These are phyloP conservation scores for Solanum commersonii DNA, from an alignment of 257 asterid genomes.

Conservation along the genomic window DNA sequence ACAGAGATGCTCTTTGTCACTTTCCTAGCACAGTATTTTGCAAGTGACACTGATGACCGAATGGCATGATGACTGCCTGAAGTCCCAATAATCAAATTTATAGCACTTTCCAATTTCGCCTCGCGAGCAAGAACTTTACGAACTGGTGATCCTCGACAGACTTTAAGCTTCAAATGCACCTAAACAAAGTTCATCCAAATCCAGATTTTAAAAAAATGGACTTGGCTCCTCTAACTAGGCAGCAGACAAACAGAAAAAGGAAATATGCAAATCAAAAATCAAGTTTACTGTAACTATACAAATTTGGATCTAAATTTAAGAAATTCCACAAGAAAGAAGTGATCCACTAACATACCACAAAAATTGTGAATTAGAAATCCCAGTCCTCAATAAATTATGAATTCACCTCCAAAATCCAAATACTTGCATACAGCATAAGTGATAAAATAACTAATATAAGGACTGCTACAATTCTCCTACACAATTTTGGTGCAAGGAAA, in stretches of 20 bases:
- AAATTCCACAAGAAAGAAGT: not conserved
- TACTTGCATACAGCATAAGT: not conserved
- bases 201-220: not conserved
- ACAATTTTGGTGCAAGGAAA: not conserved
- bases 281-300: not conserved
- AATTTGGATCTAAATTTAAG: not conserved
- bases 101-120: slow-evolving; percentile 51
- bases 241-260: not conserved
- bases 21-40: slow-evolving; percentile 70
- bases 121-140: slow-evolving; percentile 55
- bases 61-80: slow-evolving; percentile 41
- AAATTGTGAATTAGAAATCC: not conserved
- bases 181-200: slow-evolving; percentile 9
- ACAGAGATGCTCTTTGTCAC: slow-evolving; percentile 43
- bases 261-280: not conserved
- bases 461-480: not conserved
- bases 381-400: not conserved
- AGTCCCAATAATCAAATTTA: slow-evolving; percentile 56
- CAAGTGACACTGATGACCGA: slow-evolving; percentile 58
- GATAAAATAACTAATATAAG: not conserved
- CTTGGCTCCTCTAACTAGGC: not conserved
- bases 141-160: slow-evolving; percentile 68
- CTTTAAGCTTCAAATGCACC: slow-evolving; percentile 88
- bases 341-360: not conserved
- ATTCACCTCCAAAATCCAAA: not conserved